Base-by-base conservation (phyloP, 2,329 filamentous ascomycete genomes). In the Acephala macrosclerotiorum region DNA sequence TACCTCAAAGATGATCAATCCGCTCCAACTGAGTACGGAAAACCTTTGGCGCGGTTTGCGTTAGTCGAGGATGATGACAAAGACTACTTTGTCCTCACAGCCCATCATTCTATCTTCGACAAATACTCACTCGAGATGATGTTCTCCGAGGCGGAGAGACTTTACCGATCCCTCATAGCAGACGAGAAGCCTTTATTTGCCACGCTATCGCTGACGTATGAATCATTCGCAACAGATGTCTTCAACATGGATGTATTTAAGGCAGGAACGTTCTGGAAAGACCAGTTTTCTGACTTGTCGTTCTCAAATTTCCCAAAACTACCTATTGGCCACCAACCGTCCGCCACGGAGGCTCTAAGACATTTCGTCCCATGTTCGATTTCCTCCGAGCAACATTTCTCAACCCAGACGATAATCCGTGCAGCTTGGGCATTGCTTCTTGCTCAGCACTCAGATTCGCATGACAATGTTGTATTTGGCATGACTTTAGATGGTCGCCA, bases 401-500 rank as follows among this genome's bases (percentile, higher is more conserved):
- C 71, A 26, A 47, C 65, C 2, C 58, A 70, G 47, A 71, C 65
- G 9, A 59, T 67, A 2, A 69, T 72, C 60, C 67, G 70, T 14
- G 68, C 70, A 40, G 79, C 80, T 1, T 82, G 80, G 81, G 78
- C 79, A 2, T 67, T 83, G 4, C 72, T 81, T 1, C 71, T 79
- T 1, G 76, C 77, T 1, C 63, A 77, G 5, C 81, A 80, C 62
- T 75, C 80, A 45, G 75, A 75, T 1, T 73, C 77, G 11, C 18
- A 14, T 6, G 64, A 77, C 11, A 80, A 82, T 66, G 76, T 82
- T 29, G 72, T 80, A 6, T 82, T 82, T 65, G 81, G 81, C 2
- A 77, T 79, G 68, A 81, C 79, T 0, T 72, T 82, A 9, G 79
- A 78, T 80, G 74, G 80, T 80, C 60, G 79, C 78, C 4, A 82